Conservation (phyloP, 768 basidiomycete species). For the Asterophora lycoperdoides region DNA sequence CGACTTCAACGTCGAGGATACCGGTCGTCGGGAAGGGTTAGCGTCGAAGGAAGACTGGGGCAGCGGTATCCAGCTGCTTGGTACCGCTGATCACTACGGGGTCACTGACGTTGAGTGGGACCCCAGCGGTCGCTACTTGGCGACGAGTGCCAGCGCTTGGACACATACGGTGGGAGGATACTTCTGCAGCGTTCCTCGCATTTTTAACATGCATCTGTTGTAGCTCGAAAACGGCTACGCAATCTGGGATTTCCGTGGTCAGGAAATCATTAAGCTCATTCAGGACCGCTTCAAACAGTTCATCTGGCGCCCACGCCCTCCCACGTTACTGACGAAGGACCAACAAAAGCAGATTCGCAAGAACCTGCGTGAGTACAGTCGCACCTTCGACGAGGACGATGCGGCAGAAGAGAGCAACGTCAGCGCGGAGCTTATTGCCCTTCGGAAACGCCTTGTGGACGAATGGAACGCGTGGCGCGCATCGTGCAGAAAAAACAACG, state of each 20-base stretch:
- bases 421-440: constrained; percentile 88
- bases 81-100: constrained; percentile 90
- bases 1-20: constrained; percentile 75
- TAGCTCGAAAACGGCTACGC: constrained; percentile 96
- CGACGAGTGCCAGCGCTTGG: constrained; percentile 94
- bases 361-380: constrained; percentile 88
- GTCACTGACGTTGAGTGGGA: constrained; percentile 99
- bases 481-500: constrained; percentile 39
- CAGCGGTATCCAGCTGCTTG: constrained; percentile 78
- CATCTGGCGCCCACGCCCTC: constrained; percentile 96
- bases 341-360: constrained; percentile 82
- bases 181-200: constrained; percentile 1
- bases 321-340: constrained; percentile 80
- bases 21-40: constrained; percentile 46
- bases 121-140: constrained; percentile 89
- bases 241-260: constrained; percentile 98
- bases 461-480: constrained; percentile 99
- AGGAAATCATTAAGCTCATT: constrained; percentile 84
- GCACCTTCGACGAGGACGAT: constrained; percentile 94
- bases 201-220: constrained; percentile 9
- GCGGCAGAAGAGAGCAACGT: constrained; percentile 93
- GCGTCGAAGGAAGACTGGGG: constrained; percentile 73
- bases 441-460: constrained; percentile 86
- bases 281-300: constrained; percentile 98
- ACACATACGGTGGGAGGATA: constrained; percentile 70